These are phyloP conservation scores for Peziza echinospora DNA, from an alignment of 495 filamentous ascomycete genomes.

Conservation along the genomic window DNA sequence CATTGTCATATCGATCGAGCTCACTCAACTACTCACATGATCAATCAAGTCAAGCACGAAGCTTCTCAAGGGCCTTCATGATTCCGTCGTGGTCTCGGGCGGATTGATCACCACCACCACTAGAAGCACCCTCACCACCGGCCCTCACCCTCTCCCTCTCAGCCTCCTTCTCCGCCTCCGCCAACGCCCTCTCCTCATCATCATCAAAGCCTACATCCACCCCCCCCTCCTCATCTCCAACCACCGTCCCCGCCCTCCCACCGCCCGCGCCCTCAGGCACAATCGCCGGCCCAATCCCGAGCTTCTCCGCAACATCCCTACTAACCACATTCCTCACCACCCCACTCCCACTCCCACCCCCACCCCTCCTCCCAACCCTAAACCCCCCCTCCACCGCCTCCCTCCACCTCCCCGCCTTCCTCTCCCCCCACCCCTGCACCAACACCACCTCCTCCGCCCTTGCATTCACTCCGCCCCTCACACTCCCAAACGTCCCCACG, in stretches of 20 bases:
- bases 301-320: slow-evolving; percentile 22
- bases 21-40: too few relatives aligned
- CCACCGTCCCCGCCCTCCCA: slow-evolving; percentile 3
- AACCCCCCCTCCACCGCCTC: slow-evolving; percentile 66
- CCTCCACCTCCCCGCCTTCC: slow-evolving; percentile 74
- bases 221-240: slow-evolving; percentile 4
- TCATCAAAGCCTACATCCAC: slow-evolving; percentile 5
- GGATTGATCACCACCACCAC: slow-evolving; percentile 7
- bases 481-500: slow-evolving; percentile 68
- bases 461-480: slow-evolving; percentile 72
- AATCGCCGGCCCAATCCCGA: slow-evolving; percentile 22
- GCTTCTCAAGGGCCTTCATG: slow-evolving; percentile 34
- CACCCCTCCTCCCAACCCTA: slow-evolving; percentile 37
- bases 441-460: slow-evolving; percentile 59
- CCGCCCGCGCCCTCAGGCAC: slow-evolving; percentile 10
- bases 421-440: slow-evolving; percentile 83
- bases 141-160: slow-evolving; percentile 2
- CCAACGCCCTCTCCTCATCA: slow-evolving; percentile 30
- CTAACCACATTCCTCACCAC: slow-evolving; percentile 1
- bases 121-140: slow-evolving; percentile 3
- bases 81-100: slow-evolving; percentile 28
- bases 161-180: slow-evolving; percentile 26
- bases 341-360: slow-evolving; percentile 13
- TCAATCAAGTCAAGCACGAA: too few relatives aligned
- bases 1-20: too few relatives aligned